Conservation (phyloP, 23 red algal species). For the Gracilaria vermiculophylla region DNA sequence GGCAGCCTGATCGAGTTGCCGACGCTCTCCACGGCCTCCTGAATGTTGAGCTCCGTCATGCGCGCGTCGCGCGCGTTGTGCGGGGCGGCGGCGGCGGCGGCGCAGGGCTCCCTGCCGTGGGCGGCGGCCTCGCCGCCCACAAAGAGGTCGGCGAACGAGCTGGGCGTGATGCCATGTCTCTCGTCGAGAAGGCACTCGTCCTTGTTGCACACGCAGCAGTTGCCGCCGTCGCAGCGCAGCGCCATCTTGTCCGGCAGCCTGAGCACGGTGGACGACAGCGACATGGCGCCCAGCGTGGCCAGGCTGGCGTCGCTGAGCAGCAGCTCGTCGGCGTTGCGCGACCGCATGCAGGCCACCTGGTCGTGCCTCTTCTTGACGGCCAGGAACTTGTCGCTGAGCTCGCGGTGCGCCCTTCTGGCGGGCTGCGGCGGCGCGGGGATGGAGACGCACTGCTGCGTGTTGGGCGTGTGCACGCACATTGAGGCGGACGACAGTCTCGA, state of each 20-base stretch:
- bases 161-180: constrained; percentile 8
- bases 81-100: too few species aligned
- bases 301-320: background rate
- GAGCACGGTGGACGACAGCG: background rate
- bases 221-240: background rate
- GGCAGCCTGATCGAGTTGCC: constrained; percentile 35
- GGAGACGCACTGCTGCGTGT: constrained; percentile 14
- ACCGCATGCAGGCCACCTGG: constrained; percentile 16
- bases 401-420: background rate
- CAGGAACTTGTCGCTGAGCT: constrained; percentile 11
- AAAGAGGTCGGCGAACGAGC: constrained; percentile 6
- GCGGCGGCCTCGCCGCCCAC: background rate
- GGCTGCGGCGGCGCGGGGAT: background rate
- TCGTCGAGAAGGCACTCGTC: constrained; percentile 1
- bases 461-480: background rate
- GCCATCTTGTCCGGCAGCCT: background rate
- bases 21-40: constrained; percentile 30
- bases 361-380: constrained; percentile 20
- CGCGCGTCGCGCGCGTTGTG: background rate
- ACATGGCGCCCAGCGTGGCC: background rate
- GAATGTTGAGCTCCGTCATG: background rate
- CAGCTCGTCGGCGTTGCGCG: background rate
- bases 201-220: background rate
- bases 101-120: too few species aligned
- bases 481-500: background rate